These are phyloP conservation scores for Chamaecyparis obtusa DNA, from an alignment of 75 land plant species.

Conservation along the genomic window DNA sequence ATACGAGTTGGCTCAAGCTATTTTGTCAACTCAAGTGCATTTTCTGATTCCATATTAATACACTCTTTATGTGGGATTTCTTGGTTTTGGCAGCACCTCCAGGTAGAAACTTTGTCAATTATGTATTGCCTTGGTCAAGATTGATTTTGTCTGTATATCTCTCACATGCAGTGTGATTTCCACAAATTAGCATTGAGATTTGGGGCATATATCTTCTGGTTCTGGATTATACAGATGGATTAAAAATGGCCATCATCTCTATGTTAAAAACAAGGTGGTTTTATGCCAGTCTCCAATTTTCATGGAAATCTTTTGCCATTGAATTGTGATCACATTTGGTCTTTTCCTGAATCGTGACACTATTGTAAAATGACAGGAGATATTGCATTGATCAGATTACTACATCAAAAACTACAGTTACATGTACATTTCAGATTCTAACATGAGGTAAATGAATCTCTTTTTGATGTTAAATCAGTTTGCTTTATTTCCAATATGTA, in stretches of 20 bases:
- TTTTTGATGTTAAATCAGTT: not conserved
- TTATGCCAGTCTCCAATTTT: not conserved
- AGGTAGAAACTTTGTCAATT: not conserved
- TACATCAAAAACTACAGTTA: not conserved
- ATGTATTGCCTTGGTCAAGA: not conserved
- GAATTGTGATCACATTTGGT: slow-evolving; percentile 2
- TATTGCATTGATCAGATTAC: not conserved
- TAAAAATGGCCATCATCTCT: not conserved
- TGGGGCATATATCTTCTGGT: not conserved
- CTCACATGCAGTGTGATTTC: not conserved
- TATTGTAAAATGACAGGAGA: not conserved
- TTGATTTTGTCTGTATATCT: not conserved
- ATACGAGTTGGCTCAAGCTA: not conserved
- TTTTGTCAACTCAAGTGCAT: not conserved
- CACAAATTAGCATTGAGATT: not conserved
- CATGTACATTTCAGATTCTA: not conserved
- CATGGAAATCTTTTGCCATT: not conserved
- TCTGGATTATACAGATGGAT: not conserved
- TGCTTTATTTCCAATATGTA: not conserved
- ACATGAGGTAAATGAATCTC: not conserved
- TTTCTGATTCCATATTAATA: not conserved
- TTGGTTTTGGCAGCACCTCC: not conserved
- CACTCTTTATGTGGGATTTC: not conserved
- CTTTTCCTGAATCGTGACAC: not conserved
- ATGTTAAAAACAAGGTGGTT: not conserved